Evolutionary conservation across 306 rosid species (phyloP), one percentile per base, ranked within the genome.

Genomic region (Vigna nakashimae): DNA sequence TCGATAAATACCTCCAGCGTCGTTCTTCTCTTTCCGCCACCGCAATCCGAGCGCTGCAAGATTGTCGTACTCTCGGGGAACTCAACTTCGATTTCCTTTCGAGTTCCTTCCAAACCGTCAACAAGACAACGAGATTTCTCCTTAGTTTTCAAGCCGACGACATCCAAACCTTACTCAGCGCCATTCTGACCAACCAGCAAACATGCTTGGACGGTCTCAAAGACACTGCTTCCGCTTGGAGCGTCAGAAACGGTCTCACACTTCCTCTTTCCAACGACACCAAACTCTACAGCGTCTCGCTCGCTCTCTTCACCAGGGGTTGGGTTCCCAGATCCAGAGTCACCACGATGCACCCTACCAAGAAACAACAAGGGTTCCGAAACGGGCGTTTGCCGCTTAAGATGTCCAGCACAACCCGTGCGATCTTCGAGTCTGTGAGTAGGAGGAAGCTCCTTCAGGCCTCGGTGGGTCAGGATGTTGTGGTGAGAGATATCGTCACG

Each of bases 151-250:
- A 89, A 69, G 98, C 97, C 10, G 92, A 94, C 3, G 85, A 92
- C 1, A 56, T 90, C 49, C 95, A 90, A 78, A 83, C 95, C 0
- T 20, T 84, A 8, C 86, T 94, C 11, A 94, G 98, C 46, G 97
- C 91, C 30, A 87, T 90, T 65, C 48, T 94, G 10, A 92, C 97
- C 7, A 92, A 94, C 82, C 89, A 88, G 57, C 96, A 94, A 71
- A 92, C 98, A 1, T 94, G 98, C 65, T 36, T 83, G 34, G 98
- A 94, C 8, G 97, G 98, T 30, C 76, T 94, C 6, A 88, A 88
- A 68, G 86, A 89, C 12, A 83, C 91, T 5, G 94, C 96, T 4
- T 84, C 95, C 0, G 80, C 96, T 71, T 90, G 92, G 91, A 84
- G 86, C 24, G 10, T 90, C 1, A 81, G 65, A 16, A 89, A 87